Conservation (phyloP, 345 rosid genomes). For the Eucalyptus coolabah region DNA sequence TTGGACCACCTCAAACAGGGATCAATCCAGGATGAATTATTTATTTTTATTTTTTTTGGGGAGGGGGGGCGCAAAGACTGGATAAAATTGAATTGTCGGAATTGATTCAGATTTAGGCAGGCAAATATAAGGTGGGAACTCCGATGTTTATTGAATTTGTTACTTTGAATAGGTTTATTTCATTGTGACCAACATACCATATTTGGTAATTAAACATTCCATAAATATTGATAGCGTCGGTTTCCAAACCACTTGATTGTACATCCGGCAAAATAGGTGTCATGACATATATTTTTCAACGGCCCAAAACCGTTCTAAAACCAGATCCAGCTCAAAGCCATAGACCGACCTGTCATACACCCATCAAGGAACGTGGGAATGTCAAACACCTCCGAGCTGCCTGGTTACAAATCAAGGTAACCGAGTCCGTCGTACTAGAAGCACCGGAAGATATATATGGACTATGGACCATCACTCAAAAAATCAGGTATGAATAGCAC, state of each 20-base stretch:
- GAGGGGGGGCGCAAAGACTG: background rate
- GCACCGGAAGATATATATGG: background rate
- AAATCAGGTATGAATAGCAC: background rate
- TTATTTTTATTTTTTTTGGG: too few species aligned
- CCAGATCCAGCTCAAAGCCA: background rate
- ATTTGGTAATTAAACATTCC: background rate
- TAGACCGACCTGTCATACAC: background rate
- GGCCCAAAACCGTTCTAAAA: background rate
- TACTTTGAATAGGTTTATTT: background rate
- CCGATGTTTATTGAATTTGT: background rate
- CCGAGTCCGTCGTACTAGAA: background rate
- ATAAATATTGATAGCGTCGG: background rate
- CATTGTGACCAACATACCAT: background rate
- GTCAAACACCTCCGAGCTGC: background rate
- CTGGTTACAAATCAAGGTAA: background rate
- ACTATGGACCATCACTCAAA: background rate
- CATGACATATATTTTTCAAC: background rate
- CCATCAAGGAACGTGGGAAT: background rate
- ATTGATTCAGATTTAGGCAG: background rate
- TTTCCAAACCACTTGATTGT: background rate
- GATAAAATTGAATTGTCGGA: background rate
- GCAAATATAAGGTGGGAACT: background rate
- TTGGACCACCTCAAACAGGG: background rate
- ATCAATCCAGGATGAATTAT: background rate
- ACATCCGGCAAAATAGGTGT: background rate